These are phyloP conservation scores for Mycena rosella DNA, from an alignment of 768 basidiomycete species.

Conservation along the genomic window DNA sequence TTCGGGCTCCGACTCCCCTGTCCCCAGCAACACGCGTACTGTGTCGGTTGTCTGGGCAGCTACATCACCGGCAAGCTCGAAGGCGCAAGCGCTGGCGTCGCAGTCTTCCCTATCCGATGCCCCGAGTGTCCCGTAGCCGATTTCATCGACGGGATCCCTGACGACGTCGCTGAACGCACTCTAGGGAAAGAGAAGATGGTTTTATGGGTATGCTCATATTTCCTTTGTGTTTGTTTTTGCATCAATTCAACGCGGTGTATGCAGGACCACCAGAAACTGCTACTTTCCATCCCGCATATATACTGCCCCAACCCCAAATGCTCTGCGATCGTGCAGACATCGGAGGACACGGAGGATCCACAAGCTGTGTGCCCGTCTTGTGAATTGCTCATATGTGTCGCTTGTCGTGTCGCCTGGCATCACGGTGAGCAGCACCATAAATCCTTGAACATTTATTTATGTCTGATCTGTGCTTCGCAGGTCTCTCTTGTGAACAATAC, in stretches of 20 bases:
- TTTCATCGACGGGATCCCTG: conserved; percentile 51
- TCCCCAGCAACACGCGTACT: conserved; percentile 50
- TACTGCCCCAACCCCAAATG: conserved; percentile 56
- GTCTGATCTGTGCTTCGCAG: conserved; percentile 24
- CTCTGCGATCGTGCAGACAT: conserved; percentile 50
- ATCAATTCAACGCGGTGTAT: background rate
- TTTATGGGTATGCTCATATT: conserved; percentile 46
- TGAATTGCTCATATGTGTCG: conserved; percentile 47
- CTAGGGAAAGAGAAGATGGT: conserved; percentile 50
- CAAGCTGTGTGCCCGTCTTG: conserved; percentile 52
- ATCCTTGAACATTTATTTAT: background rate
- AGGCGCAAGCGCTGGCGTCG: conserved; percentile 43
- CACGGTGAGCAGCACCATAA: conserved; percentile 36
- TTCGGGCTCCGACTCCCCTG: conserved; percentile 53
- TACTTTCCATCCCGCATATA: conserved; percentile 49
- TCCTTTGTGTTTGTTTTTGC: background rate
- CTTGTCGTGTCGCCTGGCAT: conserved; percentile 53
- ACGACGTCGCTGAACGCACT: conserved; percentile 48
- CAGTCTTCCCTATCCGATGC: conserved; percentile 54
- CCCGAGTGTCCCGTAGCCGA: conserved; percentile 50
- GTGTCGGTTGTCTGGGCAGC: conserved; percentile 48
- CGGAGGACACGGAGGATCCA: conserved; percentile 49
- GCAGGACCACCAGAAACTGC: conserved; percentile 51
- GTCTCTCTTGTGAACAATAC: conserved; percentile 48
- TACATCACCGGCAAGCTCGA: conserved; percentile 53